Percentiles rank a stretch among this genome's conserved stretches.
These are phyloP conservation scores for Ailanthus altissimus DNA, from an alignment of 345 rosid species.

Conservation along the genomic window DNA sequence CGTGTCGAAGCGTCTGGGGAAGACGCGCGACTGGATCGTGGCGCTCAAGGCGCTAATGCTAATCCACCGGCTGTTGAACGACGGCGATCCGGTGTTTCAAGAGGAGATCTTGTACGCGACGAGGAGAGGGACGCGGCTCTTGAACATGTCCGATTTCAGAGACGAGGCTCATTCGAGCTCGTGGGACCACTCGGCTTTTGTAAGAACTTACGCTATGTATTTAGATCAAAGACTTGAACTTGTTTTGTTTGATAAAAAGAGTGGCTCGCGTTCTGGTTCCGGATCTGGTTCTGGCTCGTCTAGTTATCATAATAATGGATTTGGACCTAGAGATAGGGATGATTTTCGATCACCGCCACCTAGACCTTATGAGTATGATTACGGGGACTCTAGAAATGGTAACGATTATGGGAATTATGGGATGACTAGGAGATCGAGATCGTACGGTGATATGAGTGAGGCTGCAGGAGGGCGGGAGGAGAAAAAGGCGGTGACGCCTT, in stretches of 20 bases:
- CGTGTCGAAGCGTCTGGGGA: conserved; percentile 71
- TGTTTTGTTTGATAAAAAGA: conserved; percentile 48
- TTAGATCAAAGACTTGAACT: conserved; percentile 80
- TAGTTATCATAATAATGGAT: conserved; percentile 41
- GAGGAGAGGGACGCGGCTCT: conserved; percentile 73
- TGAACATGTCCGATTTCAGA: conserved; percentile 79
- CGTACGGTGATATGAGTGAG: conserved; percentile 73
- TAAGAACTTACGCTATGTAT: conserved; percentile 67
- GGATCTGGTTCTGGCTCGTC: conserved; percentile 27
- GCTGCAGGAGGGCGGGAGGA: conserved; percentile 42
- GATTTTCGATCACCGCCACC: conserved; percentile 78
- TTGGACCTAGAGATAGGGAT: conserved; percentile 38
- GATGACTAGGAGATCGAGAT: conserved; percentile 57
- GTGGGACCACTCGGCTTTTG: conserved; percentile 85
- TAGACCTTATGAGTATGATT: conserved; percentile 57
- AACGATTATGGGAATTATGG: conserved; percentile 40
- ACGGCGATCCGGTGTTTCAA: conserved; percentile 68
- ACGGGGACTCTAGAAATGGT: conserved; percentile 42
- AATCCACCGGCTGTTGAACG: conserved; percentile 66
- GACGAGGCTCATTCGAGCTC: conserved; percentile 82
- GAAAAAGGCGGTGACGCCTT: conserved; percentile 54
- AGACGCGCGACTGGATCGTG: conserved; percentile 90
- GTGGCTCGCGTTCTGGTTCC: conserved; percentile 19
- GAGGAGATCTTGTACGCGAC: conserved; percentile 79
- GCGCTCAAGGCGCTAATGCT: conserved; percentile 80